phyloP scores from a whole-genome alignment of 257 asterid genomes.

The Cordia subcordata region DNA sequence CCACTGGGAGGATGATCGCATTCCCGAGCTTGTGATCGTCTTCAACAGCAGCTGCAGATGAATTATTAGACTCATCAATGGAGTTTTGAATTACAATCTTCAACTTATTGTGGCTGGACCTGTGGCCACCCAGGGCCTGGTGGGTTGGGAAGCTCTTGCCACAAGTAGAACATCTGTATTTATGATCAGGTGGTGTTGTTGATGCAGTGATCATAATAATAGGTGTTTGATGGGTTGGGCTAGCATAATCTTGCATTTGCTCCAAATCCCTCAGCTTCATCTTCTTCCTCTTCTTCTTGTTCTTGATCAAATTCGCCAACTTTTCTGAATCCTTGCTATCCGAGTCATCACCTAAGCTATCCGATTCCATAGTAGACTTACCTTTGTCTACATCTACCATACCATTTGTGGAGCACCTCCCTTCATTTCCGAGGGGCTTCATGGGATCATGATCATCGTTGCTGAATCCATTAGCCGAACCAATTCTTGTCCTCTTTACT shows the following conservation, averaged over 20 bases:
- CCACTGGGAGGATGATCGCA: not conserved
- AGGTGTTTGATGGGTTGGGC: too few relatives aligned
- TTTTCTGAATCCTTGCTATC: too few relatives aligned
- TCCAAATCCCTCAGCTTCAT: slow-evolving; percentile 28
- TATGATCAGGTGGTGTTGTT: slow-evolving; percentile 1
- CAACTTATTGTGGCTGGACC: slow-evolving; percentile 37
- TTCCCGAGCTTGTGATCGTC: not conserved
- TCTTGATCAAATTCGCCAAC: slow-evolving; percentile 6
- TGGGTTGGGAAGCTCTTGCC: slow-evolving; percentile 26
- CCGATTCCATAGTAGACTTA: too few relatives aligned
- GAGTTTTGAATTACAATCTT: slow-evolving; percentile 19
- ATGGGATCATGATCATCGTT: not conserved
- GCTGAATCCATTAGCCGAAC: not conserved
- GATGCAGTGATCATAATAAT: too few relatives aligned
- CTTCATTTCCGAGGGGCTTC: not conserved
- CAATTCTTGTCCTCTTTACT: slow-evolving; percentile 2
- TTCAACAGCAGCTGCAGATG: slow-evolving; percentile 1
- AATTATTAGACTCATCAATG: slow-evolving; percentile 1
- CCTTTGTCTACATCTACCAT: not conserved
- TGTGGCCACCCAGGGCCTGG: slow-evolving; percentile 45
- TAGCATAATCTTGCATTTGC: slow-evolving; percentile 10
- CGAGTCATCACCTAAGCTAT: too few relatives aligned
- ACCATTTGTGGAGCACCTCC: not conserved
- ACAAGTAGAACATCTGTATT: slow-evolving; percentile 28
- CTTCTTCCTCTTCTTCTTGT: slow-evolving; percentile 35